These are phyloP conservation scores for Xylaria polymorpha DNA, from an alignment of 2,329 filamentous ascomycete genomes.

Conservation along the genomic window DNA sequence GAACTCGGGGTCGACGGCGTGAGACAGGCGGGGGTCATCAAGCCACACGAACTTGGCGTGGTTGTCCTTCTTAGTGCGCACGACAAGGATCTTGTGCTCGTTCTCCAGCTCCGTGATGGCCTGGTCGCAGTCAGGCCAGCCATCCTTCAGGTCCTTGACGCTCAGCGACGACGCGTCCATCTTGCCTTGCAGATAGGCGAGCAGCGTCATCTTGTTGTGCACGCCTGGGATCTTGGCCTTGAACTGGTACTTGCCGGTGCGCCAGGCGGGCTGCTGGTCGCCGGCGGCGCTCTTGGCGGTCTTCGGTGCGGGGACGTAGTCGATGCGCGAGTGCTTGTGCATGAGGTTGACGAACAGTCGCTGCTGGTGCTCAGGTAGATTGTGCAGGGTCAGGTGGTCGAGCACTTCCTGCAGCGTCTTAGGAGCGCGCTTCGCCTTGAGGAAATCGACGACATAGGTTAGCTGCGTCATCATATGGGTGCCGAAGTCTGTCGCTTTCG, in stretches of 20 bases:
- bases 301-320: slow-evolving; percentile 64
- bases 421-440: slow-evolving; percentile 75
- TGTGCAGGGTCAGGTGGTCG: slow-evolving; percentile 79
- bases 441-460: slow-evolving; percentile 84
- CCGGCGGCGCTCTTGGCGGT: slow-evolving; percentile 16
- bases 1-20: slow-evolving; percentile 85
- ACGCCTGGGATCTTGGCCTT: slow-evolving; percentile 84
- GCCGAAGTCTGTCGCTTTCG: slow-evolving; percentile 77
- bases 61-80: slow-evolving; percentile 92
- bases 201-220: slow-evolving; percentile 78
- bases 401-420: slow-evolving; percentile 81
- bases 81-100: slow-evolving; percentile 83
- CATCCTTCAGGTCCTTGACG: slow-evolving; percentile 94
- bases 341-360: slow-evolving; percentile 75
- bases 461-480: slow-evolving; percentile 87
- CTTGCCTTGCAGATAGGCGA: slow-evolving; percentile 83
- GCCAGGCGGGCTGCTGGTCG: slow-evolving; percentile 70
- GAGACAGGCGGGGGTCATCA: slow-evolving; percentile 82
- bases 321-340: slow-evolving; percentile 70
- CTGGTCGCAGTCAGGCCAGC: slow-evolving; percentile 87
- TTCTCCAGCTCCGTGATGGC: slow-evolving; percentile 81
- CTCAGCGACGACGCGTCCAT: slow-evolving; percentile 82
- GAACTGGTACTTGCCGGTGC: slow-evolving; percentile 81
- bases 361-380: slow-evolving; percentile 70
- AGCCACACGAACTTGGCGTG: slow-evolving; percentile 88